Conservation (phyloP, 768 basidiomycete genomes). For the Tulasnella sp. region DNA sequence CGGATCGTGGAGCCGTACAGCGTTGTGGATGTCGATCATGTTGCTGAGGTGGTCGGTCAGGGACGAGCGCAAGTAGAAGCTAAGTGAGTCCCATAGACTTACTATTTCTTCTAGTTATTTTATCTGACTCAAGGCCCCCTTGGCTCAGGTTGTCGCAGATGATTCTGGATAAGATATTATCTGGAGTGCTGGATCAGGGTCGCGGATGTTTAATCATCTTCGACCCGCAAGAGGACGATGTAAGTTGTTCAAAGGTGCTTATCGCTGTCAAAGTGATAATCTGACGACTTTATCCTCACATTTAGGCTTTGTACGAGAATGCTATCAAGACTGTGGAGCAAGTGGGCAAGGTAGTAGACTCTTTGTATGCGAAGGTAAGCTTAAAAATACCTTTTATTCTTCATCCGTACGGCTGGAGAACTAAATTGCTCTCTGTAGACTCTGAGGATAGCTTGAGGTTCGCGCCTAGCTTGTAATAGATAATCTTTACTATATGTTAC, state of each 20-base stretch:
- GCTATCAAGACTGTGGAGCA: slow-evolving; percentile 85
- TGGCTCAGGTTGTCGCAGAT: slow-evolving; percentile 77
- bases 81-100: slow-evolving; percentile 46
- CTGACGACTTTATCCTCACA: not conserved
- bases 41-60: slow-evolving; percentile 80
- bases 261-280: not conserved
- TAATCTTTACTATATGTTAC: no score
- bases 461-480: not conserved
- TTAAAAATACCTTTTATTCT: not conserved
- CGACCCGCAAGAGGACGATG: slow-evolving; percentile 76
- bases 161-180: slow-evolving; percentile 91
- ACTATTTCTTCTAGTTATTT: not conserved
- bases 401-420: not conserved
- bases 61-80: slow-evolving; percentile 80
- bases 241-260: slow-evolving; percentile 32
- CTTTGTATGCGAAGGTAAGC: slow-evolving; percentile 71
- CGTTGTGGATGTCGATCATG: slow-evolving; percentile 79
- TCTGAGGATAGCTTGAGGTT: slow-evolving; percentile 1
- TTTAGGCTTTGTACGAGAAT: slow-evolving; percentile 74
- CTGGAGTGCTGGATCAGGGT: slow-evolving; percentile 95
- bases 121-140: not conserved
- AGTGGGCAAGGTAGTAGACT: slow-evolving; percentile 88
- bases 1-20: slow-evolving; percentile 95
- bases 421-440: not conserved
- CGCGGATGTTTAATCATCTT: slow-evolving; percentile 87